These are phyloP conservation scores for Nemania diffusa DNA, from an alignment of 2,329 filamentous ascomycete genomes.

Conservation along the genomic window DNA sequence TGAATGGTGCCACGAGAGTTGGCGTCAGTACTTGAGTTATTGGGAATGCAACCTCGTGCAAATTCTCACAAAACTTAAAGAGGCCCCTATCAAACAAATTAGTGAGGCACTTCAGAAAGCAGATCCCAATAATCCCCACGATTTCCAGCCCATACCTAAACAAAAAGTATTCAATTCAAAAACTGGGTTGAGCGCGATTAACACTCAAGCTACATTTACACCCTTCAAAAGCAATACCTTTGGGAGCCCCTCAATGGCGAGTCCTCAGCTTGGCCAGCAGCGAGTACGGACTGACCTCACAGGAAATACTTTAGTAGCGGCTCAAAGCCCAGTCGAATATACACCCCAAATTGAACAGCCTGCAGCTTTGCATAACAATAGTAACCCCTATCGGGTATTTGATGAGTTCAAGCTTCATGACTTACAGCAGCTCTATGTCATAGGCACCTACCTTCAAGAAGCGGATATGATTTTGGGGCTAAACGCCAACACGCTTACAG, in stretches of 20 bases:
- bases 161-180: too few species aligned
- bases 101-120: background rate
- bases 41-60: slow-evolving; percentile 12
- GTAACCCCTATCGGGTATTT: slow-evolving; percentile 4
- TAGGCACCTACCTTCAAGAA: slow-evolving; percentile 18
- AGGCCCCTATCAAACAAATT: slow-evolving; percentile 7
- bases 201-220: too few species aligned
- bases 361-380: too few species aligned
- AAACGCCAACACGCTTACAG: background rate
- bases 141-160: too few species aligned
- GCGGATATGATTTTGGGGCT: slow-evolving; percentile 25
- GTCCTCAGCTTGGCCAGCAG: background rate
- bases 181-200: too few species aligned
- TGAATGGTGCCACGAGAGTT: slow-evolving; percentile 25
- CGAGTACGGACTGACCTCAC: background rate
- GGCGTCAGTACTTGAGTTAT: slow-evolving; percentile 18
- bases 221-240: too few species aligned
- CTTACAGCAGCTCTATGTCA: slow-evolving; percentile 15
- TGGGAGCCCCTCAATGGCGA: too few species aligned
- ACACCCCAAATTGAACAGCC: background rate
- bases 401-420: slow-evolving; percentile 25
- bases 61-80: slow-evolving; percentile 1
- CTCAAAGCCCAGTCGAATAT: background rate
- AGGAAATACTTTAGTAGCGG: too few species aligned
- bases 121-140: background rate